Evolutionary conservation across 495 filamentous ascomycete genomes (phyloP), one percentile per base, ranked within the genome.

Genomic region (Podospora conica): DNA sequence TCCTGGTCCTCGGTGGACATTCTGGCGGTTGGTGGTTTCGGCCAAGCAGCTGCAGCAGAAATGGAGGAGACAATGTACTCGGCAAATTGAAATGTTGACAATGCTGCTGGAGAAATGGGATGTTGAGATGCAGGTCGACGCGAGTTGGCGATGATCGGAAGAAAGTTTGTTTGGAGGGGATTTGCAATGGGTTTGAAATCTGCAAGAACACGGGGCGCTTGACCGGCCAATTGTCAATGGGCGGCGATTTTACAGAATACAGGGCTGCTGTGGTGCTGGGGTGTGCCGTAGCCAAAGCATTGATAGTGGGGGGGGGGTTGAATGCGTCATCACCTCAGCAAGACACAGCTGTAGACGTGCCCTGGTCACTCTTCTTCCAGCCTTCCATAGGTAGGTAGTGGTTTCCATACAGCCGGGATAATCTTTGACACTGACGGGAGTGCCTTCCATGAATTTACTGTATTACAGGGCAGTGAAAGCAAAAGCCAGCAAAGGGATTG

Each of bases 1-100:
- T 91, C 89, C 71, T 91, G 86, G 24, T 87, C 83, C 67, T 91
- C 87, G 68, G 90, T 84, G 59, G 89, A 84, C 90, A 92, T 92
- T 64, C 62, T 63, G 61, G n/a, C 40, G 20, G 59, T 60, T 3
- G 25, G 18, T 10, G 25, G 29, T 48, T 48, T 48, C 40, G 40
- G 18, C 15, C 6, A 48, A 48, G 40, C 40, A 48, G 40, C 6
- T 48, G 5, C 40, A 0, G 40, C n/a, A n/a, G n/a, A 22, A 27
- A 8, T 57, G 20, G 55, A 6, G 55, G 15, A n/a, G 25, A 57
- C 22, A 22, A 27, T 48, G 5, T n/a, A n/a, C n/a, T n/a, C n/a
- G n/a, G n/a, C n/a, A n/a, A n/a, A n/a, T 48, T n/a, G 6, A 48
- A n/a, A n/a, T 48, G 28, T 31, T 31, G 29, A 31, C 10, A 12